A percentile compares a stretch with the other conserved stretches of the same genome.
Conservation (phyloP, 2,329 filamentous ascomycete genomes). For the Stromatinia cepivora region DNA sequence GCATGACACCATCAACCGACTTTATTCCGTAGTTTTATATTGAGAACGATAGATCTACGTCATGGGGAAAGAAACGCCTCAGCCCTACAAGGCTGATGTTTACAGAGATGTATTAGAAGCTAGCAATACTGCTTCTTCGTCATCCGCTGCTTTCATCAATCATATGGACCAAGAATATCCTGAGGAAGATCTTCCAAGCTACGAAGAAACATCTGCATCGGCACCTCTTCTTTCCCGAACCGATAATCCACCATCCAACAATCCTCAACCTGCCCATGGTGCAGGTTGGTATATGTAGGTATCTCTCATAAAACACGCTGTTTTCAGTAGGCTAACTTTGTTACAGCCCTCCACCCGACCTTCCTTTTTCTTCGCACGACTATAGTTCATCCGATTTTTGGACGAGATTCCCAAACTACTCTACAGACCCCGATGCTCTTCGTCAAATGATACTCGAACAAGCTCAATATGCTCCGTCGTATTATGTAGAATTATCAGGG, state of each 20-base stretch:
- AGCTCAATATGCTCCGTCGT: conserved; percentile 35
- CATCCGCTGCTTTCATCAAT: conserved; percentile 31
- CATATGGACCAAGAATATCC: conserved; percentile 30
- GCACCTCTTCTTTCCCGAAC: conserved; percentile 11
- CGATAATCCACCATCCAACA: background rate
- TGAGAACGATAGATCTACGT: background rate
- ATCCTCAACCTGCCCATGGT: background rate
- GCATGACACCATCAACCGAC: background rate
- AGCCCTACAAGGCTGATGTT: conserved; percentile 11
- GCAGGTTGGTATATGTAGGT: conserved; percentile 16
- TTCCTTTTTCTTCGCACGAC: conserved; percentile 35
- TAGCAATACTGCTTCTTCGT: conserved; percentile 29
- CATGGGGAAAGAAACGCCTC: conserved; percentile 21
- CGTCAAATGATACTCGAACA: conserved; percentile 36
- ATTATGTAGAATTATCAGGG: conserved; percentile 39
- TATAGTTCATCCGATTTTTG: conserved; percentile 31
- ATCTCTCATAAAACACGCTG: no score
- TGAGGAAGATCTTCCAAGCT: conserved; percentile 30
- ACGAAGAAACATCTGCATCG: conserved; percentile 26
- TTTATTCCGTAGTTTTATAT: background rate
- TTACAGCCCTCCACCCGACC: conserved; percentile 29
- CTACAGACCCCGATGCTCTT: conserved; percentile 31
- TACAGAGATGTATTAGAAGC: background rate
- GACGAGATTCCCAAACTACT: conserved; percentile 38
- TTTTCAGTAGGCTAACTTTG: background rate